Evolutionary conservation across 768 basidiomycete genomes (phyloP), one percentile per base, ranked within the genome.

Genomic region (Mycena leptocephala): DNA sequence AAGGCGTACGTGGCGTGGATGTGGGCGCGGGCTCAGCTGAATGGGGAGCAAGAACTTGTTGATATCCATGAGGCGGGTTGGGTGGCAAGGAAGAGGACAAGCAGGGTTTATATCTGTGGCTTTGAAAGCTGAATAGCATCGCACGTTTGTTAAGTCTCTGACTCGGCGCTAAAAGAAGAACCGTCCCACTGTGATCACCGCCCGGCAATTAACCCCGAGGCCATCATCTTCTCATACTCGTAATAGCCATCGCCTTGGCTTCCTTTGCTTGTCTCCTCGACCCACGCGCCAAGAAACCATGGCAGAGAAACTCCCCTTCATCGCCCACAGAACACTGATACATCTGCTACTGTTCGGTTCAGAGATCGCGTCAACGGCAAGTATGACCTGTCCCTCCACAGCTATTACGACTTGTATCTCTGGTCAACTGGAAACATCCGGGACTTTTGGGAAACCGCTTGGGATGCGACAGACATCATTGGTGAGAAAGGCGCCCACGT

Each of bases 11-110:
- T 93, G 62, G 95, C 84, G 76, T 92, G 92, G 76, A 82, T 88
- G 85, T 95, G 90, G 28, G 95, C 95, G 70, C 89, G 81, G 62
- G 95, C 94, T 96, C 95, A 72, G 92, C 92, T 26, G 93, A 91
- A 72, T 94, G 88, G 28, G 95, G 94, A 10, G 93, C 91, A 66
- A 95, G 89, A 94, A 93, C 80, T 91, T 91, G 79, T 94, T 93
- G 91, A 95, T 94, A 59, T 67, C 61, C 76, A 76, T 81, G 73
- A 33, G 37, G 16, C 48, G 56, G 72, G 64, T 69, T 43, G 63
- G 51, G 71, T 73, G 73, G 70, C 64, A 74, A 68, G 55, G 65
- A 69, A 53, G 69, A 73, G 62, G 32, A 75, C 53, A 77, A 64
- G 76, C 55, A 70, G 67, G 33, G 37, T 24, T 51, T 66, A 51